These are phyloP conservation scores for Stephania cephalantha DNA, from an alignment of 164 flowering plant genomes.

Conservation along the genomic window DNA sequence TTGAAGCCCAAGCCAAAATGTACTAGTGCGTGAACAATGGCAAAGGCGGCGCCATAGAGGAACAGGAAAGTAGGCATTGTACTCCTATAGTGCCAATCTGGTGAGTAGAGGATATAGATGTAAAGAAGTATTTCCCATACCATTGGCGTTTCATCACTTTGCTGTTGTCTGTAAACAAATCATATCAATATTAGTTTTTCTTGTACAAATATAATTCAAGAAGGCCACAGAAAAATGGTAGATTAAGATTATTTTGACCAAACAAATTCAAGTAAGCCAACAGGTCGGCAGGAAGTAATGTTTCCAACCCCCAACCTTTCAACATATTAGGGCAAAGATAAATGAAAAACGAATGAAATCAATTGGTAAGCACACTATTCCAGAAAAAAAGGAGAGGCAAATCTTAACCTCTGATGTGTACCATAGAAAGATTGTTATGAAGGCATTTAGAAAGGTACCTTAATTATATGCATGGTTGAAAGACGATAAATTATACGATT, in stretches of 20 bases:
- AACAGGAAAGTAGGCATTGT: constrained; percentile 84
- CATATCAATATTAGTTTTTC: too few species aligned
- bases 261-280: background rate
- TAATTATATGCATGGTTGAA: too few species aligned
- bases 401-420: too few species aligned
- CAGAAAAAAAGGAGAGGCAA: too few species aligned
- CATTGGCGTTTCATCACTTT: constrained; percentile 65
- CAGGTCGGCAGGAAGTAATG: background rate
- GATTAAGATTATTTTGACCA: background rate
- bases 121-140: constrained; percentile 82
- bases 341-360: too few species aligned
- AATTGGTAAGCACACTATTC: too few species aligned
- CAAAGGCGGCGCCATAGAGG: constrained; percentile 61
- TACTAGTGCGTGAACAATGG: constrained; percentile 44
- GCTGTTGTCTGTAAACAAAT: constrained; percentile 32
- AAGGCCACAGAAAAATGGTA: too few species aligned
- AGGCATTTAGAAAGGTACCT: too few species aligned
- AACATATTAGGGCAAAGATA: background rate
- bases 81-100: constrained; percentile 85
- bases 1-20: constrained; percentile 58
- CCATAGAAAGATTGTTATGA: too few species aligned
- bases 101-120: constrained; percentile 72
- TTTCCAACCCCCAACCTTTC: background rate
- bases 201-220: too few species aligned
- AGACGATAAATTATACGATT: too few species aligned